Conservation (phyloP, 257 asterid genomes). For the Jasminum sambac region DNA sequence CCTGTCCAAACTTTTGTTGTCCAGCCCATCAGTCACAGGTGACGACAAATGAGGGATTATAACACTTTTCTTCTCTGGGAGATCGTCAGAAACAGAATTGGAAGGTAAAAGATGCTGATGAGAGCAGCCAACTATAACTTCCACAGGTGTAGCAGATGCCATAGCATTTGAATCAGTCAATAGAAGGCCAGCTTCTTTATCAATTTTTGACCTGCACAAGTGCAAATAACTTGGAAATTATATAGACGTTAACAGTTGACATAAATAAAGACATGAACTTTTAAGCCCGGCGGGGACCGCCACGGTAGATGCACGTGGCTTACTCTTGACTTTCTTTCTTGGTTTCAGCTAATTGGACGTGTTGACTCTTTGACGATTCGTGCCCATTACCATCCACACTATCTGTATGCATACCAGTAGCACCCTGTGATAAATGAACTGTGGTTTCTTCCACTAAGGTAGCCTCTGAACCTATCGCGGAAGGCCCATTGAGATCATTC, state of each 20-base stretch:
- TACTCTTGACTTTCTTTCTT: conserved; percentile 48
- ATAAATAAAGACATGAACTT: not conserved
- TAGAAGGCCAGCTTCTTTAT: conserved; percentile 37
- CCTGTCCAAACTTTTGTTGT: conserved; percentile 32
- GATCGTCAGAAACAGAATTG: conserved; percentile 40
- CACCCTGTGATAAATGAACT: conserved; percentile 32
- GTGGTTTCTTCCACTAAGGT: conserved; percentile 30
- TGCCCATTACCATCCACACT: conserved; percentile 37
- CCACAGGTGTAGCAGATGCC: conserved; percentile 40
- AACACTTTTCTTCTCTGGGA: conserved; percentile 46
- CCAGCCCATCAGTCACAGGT: conserved; percentile 58
- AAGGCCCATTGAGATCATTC: conserved; percentile 34
- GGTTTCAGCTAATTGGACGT: conserved; percentile 33
- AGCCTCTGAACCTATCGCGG: conserved; percentile 35
- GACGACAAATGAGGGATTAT: conserved; percentile 54
- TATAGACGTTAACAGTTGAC: conserved; percentile 6
- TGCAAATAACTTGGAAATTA: conserved; percentile 12
- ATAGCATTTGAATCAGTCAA: conserved; percentile 35
- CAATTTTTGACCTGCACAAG: conserved; percentile 45
- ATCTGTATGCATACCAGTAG: conserved; percentile 21
- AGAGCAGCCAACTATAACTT: conserved; percentile 32
- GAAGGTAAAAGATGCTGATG: conserved; percentile 36
- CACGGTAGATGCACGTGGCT: conserved; percentile 18
- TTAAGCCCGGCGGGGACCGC: too few species aligned
- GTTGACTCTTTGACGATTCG: conserved; percentile 31